Conservation (phyloP, 495 filamentous ascomycete species). For the Aspergillus olivimuriae region DNA sequence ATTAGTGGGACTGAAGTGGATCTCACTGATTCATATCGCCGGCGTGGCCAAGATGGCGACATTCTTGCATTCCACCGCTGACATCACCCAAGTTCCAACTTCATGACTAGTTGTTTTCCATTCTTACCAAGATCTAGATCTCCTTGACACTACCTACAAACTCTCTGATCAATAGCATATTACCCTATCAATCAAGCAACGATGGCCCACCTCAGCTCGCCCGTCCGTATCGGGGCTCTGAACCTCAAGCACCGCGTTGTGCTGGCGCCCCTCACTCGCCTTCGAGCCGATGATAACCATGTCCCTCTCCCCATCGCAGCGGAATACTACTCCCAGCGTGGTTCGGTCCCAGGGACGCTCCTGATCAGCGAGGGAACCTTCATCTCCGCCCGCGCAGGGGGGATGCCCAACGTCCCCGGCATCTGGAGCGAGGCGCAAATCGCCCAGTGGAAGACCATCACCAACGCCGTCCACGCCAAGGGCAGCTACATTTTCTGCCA, state of each 20-base stretch:
- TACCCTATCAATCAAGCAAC: too few relatives aligned
- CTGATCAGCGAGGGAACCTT: constrained; percentile 57
- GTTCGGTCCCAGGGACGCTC: constrained; percentile 42
- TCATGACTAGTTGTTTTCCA: too few relatives aligned
- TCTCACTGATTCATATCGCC: too few relatives aligned
- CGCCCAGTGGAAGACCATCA: constrained; percentile 43
- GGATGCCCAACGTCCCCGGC: constrained; percentile 40
- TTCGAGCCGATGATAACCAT: constrained; percentile 31
- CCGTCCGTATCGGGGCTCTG: too few relatives aligned
- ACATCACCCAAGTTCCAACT: too few relatives aligned
- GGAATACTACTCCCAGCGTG: constrained; percentile 49
- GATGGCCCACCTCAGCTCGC: too few relatives aligned
- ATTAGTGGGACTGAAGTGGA: too few relatives aligned
- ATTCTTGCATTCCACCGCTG: too few relatives aligned
- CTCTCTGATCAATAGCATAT: too few relatives aligned
- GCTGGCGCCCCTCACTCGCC: constrained; percentile 47
- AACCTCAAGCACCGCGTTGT: constrained; percentile 48
- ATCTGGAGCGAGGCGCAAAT: constrained; percentile 42
- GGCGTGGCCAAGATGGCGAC: too few relatives aligned
- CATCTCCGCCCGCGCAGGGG: constrained; percentile 45
- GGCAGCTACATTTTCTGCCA: constrained; percentile 47
- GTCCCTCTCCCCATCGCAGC: constrained; percentile 30
- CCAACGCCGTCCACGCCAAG: constrained; percentile 45
- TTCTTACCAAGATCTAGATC: too few relatives aligned
- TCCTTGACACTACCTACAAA: too few relatives aligned